A percentile compares a stretch with the other conserved stretches of the same genome.
phyloP scores from a whole-genome alignment of 2,329 filamentous ascomycete species.

The Teratosphaeria viscida region DNA sequence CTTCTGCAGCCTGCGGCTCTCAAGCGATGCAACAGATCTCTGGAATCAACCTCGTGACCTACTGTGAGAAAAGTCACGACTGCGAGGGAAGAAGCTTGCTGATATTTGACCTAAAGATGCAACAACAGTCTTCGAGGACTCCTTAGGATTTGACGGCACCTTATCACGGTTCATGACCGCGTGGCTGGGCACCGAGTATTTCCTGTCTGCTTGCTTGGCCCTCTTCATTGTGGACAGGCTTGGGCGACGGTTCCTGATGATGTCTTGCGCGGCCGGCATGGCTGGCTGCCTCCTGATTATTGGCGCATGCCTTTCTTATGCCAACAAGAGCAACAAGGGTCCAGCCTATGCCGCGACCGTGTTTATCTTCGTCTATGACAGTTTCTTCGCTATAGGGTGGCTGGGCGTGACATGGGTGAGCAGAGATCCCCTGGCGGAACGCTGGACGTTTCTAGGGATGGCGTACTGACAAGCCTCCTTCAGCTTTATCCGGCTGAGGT shows the following conservation, averaged over 20 bases:
- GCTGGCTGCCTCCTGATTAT: conserved; percentile 15
- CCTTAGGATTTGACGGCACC: neutral
- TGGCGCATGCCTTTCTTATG: conserved; percentile 7
- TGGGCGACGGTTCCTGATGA: conserved; percentile 11
- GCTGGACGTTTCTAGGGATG: neutral
- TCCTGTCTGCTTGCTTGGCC: conserved; percentile 14
- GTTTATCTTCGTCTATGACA: conserved; percentile 20
- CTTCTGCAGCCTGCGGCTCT: neutral
- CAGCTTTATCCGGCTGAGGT: neutral
- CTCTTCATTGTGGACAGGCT: conserved; percentile 10
- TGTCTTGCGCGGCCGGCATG: conserved; percentile 18
- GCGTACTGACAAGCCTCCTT: neutral
- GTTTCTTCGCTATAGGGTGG: conserved; percentile 13
- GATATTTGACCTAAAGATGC: neutral
- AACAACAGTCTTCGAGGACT: neutral
- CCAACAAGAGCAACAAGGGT: conserved; percentile 4
- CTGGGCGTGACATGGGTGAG: conserved; percentile 4
- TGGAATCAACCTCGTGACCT: neutral
- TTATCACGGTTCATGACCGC: conserved; percentile 8
- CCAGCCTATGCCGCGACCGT: conserved; percentile 21
- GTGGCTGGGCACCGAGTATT: conserved; percentile 16
- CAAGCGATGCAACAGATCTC: neutral
- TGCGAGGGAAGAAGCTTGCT: neutral
- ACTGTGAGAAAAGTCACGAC: neutral
- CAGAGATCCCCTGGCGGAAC: neutral